phyloP scores from a whole-genome alignment of 768 basidiomycete genomes.

The Tylopilus intermedius region DNA sequence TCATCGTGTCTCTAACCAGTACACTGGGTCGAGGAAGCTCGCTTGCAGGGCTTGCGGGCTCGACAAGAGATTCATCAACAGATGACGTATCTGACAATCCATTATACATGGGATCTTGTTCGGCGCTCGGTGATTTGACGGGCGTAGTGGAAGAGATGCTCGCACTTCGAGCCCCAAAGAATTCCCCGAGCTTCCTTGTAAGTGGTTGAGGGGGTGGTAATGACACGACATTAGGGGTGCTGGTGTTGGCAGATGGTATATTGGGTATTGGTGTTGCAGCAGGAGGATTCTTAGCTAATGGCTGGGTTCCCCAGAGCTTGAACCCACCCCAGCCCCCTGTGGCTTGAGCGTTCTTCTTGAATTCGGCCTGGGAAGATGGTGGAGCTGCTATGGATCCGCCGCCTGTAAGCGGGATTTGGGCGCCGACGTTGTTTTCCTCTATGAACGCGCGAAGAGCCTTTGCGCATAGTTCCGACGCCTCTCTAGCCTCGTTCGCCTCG shows the following conservation, averaged over 20 bases:
- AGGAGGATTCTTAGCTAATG: slow-evolving; percentile 25
- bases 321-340: slow-evolving; percentile 61
- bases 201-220: slow-evolving; percentile 40
- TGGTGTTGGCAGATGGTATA: slow-evolving; percentile 11
- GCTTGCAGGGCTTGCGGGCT: slow-evolving; percentile 32
- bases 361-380: slow-evolving; percentile 27
- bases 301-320: slow-evolving; percentile 58
- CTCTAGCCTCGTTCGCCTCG: slow-evolving; percentile 78
- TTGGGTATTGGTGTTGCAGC: slow-evolving; percentile 29
- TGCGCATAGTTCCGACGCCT: slow-evolving; percentile 84
- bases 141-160: slow-evolving; percentile 46
- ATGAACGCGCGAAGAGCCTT: slow-evolving; percentile 81
- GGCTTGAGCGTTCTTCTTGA: slow-evolving; percentile 28
- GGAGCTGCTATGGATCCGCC: slow-evolving; percentile 14
- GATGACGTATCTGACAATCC: slow-evolving; percentile 34
- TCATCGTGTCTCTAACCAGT: slow-evolving; percentile 28
- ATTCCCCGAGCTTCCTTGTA: slow-evolving; percentile 64
- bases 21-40: slow-evolving; percentile 25
- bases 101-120: slow-evolving; percentile 24
- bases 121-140: slow-evolving; percentile 20
- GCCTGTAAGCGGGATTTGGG: slow-evolving; percentile 12
- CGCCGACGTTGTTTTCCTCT: slow-evolving; percentile 63
- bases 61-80: slow-evolving; percentile 33
- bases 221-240: slow-evolving; percentile 19
- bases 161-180: slow-evolving; percentile 53